Conservation (phyloP, 768 basidiomycete species). For the Psilocybe cyanescens region DNA sequence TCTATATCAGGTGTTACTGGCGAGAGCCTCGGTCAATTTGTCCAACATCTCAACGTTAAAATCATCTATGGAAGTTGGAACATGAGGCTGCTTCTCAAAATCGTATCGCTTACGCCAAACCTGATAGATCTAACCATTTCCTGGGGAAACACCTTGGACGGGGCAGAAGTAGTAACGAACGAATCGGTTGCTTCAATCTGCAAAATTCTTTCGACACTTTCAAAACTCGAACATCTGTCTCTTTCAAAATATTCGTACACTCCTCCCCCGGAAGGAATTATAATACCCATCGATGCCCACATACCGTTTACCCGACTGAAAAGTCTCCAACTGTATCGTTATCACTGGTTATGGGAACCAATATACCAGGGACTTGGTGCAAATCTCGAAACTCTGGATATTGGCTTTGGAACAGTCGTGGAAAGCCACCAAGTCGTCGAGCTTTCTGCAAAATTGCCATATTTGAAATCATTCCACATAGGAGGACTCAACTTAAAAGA, state of each 20-base stretch:
- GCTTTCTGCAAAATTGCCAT: conserved; percentile 3
- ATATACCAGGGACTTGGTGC: conserved; percentile 1
- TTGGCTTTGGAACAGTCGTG: conserved; percentile 7
- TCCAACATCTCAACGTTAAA: conserved; percentile 7
- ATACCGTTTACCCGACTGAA: conserved; percentile 7
- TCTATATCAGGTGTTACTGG: conserved; percentile 3
- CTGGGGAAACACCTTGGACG: conserved; percentile 11
- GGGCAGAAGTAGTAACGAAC: conserved; percentile 1
- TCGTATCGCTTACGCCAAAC: neutral
- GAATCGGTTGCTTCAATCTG: neutral
- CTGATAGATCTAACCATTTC: conserved; percentile 8
- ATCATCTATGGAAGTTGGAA: conserved; percentile 9
- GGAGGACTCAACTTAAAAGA: neutral
- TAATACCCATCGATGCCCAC: conserved; percentile 4
- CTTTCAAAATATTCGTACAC: conserved; percentile 9
- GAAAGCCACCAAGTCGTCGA: neutral
- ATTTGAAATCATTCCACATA: neutral
- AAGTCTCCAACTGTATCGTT: conserved; percentile 5
- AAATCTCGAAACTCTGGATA: conserved; percentile 5
- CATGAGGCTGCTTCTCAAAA: conserved; percentile 2
- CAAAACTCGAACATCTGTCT: conserved; percentile 6
- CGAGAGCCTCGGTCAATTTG: conserved; percentile 5
- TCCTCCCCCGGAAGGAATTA: neutral
- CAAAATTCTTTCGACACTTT: neutral
- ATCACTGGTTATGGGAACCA: conserved; percentile 10